Base-by-base conservation (phyloP, 1,284 basidiomycete genomes). In the Microbotryum scabiosae region DNA sequence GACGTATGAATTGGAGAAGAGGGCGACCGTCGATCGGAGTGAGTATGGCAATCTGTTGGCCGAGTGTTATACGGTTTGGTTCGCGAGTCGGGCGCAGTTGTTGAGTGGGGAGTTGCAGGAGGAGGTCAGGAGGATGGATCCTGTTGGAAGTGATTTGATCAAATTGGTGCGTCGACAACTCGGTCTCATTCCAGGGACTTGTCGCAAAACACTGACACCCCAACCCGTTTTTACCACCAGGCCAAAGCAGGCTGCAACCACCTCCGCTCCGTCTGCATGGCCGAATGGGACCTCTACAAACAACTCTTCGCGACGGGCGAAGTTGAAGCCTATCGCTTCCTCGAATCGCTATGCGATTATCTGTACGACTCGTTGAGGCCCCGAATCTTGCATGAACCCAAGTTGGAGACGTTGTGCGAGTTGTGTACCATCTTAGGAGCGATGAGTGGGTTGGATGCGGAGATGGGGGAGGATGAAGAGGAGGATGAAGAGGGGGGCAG, bases 341-440 rank as follows among this genome's bases (percentile, higher is more conserved):
- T 96, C 25, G 91, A 94, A 76, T 84, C 81, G 6, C 80, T 97
- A 0, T 96, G 90, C 70, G 92, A 96, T 76, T 83, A 90, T 70
- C 82, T 96, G 26, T 94, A 92, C 72, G 92, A 96, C 74, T 88
- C 92, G 68, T 82, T 96, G 4, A 85, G 92, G 2, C 92, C 92
- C 5, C 84, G 90, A 7, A 94, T 96, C 67, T 81, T 96, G 1
- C 91, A 96, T 70, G 92, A 96, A 73, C 85, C 85, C 0, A 84
- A 85, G 6, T 82, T 97, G 51, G 85, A 85, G 1, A 84, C 85
- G 0, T 82, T 97, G 2, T 92, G 90, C 71, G 88, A 92, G 75
- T 87, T 96, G 32, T 96, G 91, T 78, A 94, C 89, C 0, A 89
- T 96, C 23, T 79, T 96, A 2, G 88, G 92, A 74, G 91, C 90